These are phyloP conservation scores for Metschnikowia gelsemii DNA, from an alignment of 805 yeast genomes.

Conservation along the genomic window DNA sequence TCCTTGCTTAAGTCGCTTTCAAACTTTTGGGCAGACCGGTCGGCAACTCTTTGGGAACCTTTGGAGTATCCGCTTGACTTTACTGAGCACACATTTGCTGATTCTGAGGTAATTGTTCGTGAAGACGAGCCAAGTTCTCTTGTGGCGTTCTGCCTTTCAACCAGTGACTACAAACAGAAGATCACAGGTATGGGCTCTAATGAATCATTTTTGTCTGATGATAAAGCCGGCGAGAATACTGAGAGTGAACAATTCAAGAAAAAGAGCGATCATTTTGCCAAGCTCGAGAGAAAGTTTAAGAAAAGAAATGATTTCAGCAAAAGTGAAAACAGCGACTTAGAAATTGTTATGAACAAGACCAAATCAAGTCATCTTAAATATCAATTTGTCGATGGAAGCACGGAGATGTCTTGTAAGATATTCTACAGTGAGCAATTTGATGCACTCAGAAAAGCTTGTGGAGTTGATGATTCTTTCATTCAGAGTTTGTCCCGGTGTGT, in stretches of 20 bases:
- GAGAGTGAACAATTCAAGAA: conserved; percentile 33
- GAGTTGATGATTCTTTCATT: conserved; percentile 68
- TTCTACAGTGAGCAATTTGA: conserved; percentile 96
- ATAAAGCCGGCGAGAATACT: conserved; percentile 21
- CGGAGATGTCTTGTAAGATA: conserved; percentile 85
- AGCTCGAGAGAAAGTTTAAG: conserved; percentile 43
- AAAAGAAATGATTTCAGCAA: conserved; percentile 27
- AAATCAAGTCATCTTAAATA: conserved; percentile 89
- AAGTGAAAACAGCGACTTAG: conserved; percentile 42
- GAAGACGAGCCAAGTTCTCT: conserved; percentile 96
- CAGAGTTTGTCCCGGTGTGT: conserved; percentile 91
- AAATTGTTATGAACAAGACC: conserved; percentile 70
- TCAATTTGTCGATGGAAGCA: conserved; percentile 83
- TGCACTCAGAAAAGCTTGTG: conserved; percentile 85
- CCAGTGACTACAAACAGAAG: conserved; percentile 75
- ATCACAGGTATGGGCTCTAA: conserved; percentile 39
- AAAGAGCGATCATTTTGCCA: conserved; percentile 38
- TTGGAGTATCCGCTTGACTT: conserved; percentile 76
- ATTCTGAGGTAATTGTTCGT: conserved; percentile 87
- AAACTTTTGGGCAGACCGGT: conserved; percentile 96
- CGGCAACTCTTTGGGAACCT: conserved; percentile 94
- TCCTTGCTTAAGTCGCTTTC: conserved; percentile 81
- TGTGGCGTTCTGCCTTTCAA: conserved; percentile 87
- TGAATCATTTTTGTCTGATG: conserved; percentile 10
- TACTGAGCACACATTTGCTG: conserved; percentile 88